Conservation (phyloP, 805 yeast genomes). For the Hanseniaspora hatyaiensis region DNA sequence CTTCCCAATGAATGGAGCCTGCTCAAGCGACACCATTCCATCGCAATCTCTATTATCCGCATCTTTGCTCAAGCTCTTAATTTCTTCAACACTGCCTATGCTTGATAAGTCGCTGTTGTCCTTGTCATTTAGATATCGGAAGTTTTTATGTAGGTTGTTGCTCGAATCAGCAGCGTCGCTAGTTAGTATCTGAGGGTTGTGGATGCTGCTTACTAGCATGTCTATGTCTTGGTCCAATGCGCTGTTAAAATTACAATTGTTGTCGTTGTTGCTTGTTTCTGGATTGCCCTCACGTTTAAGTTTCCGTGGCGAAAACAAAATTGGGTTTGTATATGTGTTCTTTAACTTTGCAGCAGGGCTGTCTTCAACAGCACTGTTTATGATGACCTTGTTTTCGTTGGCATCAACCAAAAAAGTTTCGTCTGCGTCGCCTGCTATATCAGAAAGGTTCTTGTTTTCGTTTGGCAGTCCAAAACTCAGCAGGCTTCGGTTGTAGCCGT, state of each 20-base stretch:
- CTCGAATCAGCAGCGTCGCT: background rate
- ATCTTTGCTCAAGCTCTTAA: background rate
- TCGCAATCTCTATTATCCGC: too few species aligned
- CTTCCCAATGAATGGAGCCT: slow-evolving; percentile 1
- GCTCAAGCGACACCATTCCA: background rate
- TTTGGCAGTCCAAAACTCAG: background rate
- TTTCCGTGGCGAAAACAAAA: slow-evolving; percentile 13
- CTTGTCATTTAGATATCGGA: too few species aligned
- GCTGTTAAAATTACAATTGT: background rate
- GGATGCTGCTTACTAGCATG: background rate
- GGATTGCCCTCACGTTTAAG: slow-evolving; percentile 6
- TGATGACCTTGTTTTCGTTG: too few species aligned
- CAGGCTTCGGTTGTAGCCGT: background rate
- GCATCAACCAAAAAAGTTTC: background rate
- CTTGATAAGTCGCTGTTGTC: slow-evolving; percentile 1
- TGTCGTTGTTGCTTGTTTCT: background rate
- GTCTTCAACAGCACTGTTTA: background rate
- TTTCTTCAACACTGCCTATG: slow-evolving; percentile 2
- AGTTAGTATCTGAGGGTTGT: background rate
- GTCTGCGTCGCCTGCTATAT: too few species aligned
- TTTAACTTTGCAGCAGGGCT: background rate
- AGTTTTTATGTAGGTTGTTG: too few species aligned
- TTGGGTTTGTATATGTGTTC: slow-evolving; percentile 8
- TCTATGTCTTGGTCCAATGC: background rate
- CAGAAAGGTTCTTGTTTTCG: too few species aligned